Percentiles rank a stretch among this genome's conserved stretches.
phyloP scores from a whole-genome alignment of 805 yeast species.

The Yamadazyma akitaensis region DNA sequence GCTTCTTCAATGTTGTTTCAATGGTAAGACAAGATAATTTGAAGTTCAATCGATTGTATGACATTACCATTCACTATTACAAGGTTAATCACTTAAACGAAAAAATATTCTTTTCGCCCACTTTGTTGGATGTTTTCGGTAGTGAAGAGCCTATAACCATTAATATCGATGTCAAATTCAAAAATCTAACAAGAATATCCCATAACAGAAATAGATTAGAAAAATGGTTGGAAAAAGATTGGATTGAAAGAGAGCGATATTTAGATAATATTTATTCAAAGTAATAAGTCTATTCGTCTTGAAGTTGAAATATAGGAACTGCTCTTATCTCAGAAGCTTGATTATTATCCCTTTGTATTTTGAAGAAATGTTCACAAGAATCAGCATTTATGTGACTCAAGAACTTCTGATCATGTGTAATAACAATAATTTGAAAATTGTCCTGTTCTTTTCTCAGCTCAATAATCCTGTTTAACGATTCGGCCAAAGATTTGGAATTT shows the following conservation, averaged over 20 bases:
- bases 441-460: conserved; percentile 70
- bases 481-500: conserved; percentile 84
- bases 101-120: conserved; percentile 21
- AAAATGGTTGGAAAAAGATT: conserved; percentile 70
- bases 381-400: conserved; percentile 81
- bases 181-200: conserved; percentile 47
- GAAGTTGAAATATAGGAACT: conserved; percentile 39
- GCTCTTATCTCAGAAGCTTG: conserved; percentile 73
- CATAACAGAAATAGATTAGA: conserved; percentile 54
- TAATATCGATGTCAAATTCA: conserved; percentile 47
- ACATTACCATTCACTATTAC: conserved; percentile 50
- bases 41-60: conserved; percentile 48
- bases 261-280: neutral
- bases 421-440: conserved; percentile 91
- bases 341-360: conserved; percentile 74
- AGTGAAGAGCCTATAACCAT: conserved; percentile 30
- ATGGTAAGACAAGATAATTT: conserved; percentile 32
- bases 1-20: conserved; percentile 48
- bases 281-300: conserved; percentile 17
- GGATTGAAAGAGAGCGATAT: conserved; percentile 63
- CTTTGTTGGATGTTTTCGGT: conserved; percentile 29
- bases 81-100: conserved; percentile 4
- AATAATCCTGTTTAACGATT: conserved; percentile 71
- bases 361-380: conserved; percentile 83
- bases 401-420: conserved; percentile 95